Evolutionary conservation across 164 flowering plant genomes (phyloP).

Genomic region (Piper longum): DNA sequence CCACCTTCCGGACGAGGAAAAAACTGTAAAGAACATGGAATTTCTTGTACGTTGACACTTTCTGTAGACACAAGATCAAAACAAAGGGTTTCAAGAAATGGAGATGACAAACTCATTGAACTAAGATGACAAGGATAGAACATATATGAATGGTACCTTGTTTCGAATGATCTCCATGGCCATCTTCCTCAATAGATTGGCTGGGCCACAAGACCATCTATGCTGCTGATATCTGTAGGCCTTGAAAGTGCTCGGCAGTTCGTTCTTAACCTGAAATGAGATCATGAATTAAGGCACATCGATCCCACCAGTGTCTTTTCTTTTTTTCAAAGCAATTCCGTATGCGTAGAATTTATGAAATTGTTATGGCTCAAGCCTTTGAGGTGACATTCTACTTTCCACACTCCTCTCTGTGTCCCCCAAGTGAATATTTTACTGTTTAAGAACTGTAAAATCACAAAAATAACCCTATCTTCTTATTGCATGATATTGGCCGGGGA

Average conservation of each 20-base stretch:
- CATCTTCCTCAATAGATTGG: conserved; percentile 90
- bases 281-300: not conserved
- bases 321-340: no score
- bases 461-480: no score
- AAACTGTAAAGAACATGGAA: conserved; percentile 91
- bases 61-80: conserved; percentile 32
- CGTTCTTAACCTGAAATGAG: conserved; percentile 59
- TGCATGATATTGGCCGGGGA: no score
- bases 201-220: conserved; percentile 97
- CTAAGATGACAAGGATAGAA: not conserved
- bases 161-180: conserved; percentile 68
- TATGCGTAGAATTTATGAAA: no score
- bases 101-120: not conserved
- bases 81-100: not conserved
- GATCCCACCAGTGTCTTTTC: no score
- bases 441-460: no score
- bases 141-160: conserved; percentile 33
- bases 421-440: no score
- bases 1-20: conserved; percentile 85
- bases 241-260: conserved; percentile 87
- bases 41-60: conserved; percentile 79
- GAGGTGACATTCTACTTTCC: no score
- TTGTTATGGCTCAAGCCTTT: no score
- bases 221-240: conserved; percentile 96
- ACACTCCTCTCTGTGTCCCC: no score